Evolutionary conservation across 345 rosid genomes (phyloP).

Genomic region (Excoecaria agallocha): DNA sequence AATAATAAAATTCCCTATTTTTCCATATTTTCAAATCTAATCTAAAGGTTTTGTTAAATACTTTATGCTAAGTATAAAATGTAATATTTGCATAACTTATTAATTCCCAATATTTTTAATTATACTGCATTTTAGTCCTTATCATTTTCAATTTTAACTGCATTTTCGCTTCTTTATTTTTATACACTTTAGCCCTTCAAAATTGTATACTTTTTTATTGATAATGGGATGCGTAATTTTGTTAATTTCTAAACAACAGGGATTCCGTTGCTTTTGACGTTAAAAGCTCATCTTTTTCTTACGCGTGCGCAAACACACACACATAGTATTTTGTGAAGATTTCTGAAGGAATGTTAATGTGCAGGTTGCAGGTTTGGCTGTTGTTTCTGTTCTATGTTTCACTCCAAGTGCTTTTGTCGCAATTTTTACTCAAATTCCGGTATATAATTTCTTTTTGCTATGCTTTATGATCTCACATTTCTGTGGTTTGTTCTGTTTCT

Average conservation of each 20-base stretch:
- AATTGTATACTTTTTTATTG: neutral
- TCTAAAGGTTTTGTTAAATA: neutral
- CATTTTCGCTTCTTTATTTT: neutral
- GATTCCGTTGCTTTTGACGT: no score
- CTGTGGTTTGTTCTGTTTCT: neutral
- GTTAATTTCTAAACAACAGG: no score
- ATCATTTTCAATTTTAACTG: neutral
- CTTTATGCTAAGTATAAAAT: neutral
- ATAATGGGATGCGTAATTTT: no score
- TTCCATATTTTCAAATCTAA: neutral
- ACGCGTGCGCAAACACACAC: no score
- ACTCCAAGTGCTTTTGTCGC: constrained; percentile 49
- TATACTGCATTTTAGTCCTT: neutral
- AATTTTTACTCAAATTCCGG: constrained; percentile 52
- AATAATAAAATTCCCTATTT: no score
- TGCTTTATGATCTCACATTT: constrained; percentile 9
- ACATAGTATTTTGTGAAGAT: neutral
- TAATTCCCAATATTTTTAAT: neutral
- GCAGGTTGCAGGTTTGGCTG: constrained; percentile 66
- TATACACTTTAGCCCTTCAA: neutral
- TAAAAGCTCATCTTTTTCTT: neutral
- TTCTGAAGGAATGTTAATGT: constrained; percentile 11
- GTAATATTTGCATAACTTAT: neutral
- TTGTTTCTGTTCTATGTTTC: constrained; percentile 55
- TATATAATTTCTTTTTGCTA: constrained; percentile 22